Evolutionary conservation across 345 rosid species (phyloP).

Genomic region (Durio zibethinus): DNA sequence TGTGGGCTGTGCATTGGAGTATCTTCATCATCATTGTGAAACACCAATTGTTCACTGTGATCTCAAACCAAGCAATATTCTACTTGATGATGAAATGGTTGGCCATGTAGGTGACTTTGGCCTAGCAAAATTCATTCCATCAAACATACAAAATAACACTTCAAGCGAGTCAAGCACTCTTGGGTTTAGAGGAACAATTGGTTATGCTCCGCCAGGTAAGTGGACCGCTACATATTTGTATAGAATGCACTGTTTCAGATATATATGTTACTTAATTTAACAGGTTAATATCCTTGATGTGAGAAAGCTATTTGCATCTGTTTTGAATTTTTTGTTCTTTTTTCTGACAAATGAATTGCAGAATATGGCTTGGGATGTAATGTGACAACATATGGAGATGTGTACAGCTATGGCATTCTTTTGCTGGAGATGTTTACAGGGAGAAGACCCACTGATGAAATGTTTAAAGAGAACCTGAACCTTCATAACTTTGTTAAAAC

Average conservation of each 20-base stretch:
- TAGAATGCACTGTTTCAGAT: no score
- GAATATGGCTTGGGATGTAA: slow-evolving; percentile 32
- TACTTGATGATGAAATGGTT: slow-evolving; percentile 6
- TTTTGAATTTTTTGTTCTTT: background rate
- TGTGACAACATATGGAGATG: slow-evolving; percentile 22
- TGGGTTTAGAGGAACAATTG: slow-evolving; percentile 16
- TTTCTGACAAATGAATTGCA: background rate
- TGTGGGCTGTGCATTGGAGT: slow-evolving; percentile 12
- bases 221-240: no score
- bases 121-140: background rate
- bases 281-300: no score
- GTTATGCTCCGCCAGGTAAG: slow-evolving; percentile 25
- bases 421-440: slow-evolving; percentile 30
- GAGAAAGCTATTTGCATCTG: no score
- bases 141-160: background rate
- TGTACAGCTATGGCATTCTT: slow-evolving; percentile 32
- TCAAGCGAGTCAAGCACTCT: background rate
- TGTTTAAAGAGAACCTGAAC: slow-evolving; percentile 21
- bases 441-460: slow-evolving; percentile 23
- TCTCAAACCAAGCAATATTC: slow-evolving; percentile 8
- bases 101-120: slow-evolving; percentile 7
- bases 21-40: slow-evolving; percentile 20
- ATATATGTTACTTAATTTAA: no score
- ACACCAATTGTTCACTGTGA: slow-evolving; percentile 25
- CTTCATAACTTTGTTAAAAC: slow-evolving; percentile 16